Percentiles rank a stretch among this genome's conserved stretches.
These are phyloP conservation scores for Mucor sp. DNA, from an alignment of 371 early-diverging fungal species.

Conservation along the genomic window DNA sequence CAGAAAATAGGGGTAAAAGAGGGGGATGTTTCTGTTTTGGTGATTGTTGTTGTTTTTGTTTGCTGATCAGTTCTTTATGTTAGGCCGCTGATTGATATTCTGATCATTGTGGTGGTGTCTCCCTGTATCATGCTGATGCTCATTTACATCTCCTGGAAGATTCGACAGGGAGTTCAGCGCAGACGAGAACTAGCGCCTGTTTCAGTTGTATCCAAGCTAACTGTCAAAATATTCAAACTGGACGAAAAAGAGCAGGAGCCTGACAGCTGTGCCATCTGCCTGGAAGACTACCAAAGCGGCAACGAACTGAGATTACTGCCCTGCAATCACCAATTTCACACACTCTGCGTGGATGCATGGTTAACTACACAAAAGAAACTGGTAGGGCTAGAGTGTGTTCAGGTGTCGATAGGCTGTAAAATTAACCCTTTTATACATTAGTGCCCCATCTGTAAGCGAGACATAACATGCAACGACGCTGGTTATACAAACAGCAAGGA, in stretches of 20 bases:
- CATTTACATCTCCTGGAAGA: conserved; percentile 62
- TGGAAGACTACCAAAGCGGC: conserved; percentile 83
- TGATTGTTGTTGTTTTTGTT: neutral
- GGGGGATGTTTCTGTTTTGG: neutral
- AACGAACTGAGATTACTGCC: conserved; percentile 79
- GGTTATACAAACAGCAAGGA: neutral
- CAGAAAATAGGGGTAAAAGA: neutral
- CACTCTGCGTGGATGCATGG: conserved; percentile 88
- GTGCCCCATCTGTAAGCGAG: conserved; percentile 82
- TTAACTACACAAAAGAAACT: conserved; percentile 74
- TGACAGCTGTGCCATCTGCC: conserved; percentile 89
- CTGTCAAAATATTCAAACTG: conserved; percentile 57
- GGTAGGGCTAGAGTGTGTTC: conserved; percentile 58
- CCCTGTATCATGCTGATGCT: conserved; percentile 57
- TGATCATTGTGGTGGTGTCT: conserved; percentile 25
- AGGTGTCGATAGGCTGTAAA: neutral
- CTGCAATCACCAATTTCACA: conserved; percentile 92
- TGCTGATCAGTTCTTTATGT: neutral
- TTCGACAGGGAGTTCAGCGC: conserved; percentile 58
- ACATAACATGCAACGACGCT: conserved; percentile 34
- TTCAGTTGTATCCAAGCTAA: conserved; percentile 65
- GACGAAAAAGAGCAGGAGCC: conserved; percentile 54
- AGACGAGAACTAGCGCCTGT: conserved; percentile 68
- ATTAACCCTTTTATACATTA: conserved; percentile 12
- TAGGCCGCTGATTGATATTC: conserved; percentile 32